These are phyloP conservation scores for Trichoderma lentiforme DNA, from an alignment of 2,329 filamentous ascomycete species.

Conservation along the genomic window DNA sequence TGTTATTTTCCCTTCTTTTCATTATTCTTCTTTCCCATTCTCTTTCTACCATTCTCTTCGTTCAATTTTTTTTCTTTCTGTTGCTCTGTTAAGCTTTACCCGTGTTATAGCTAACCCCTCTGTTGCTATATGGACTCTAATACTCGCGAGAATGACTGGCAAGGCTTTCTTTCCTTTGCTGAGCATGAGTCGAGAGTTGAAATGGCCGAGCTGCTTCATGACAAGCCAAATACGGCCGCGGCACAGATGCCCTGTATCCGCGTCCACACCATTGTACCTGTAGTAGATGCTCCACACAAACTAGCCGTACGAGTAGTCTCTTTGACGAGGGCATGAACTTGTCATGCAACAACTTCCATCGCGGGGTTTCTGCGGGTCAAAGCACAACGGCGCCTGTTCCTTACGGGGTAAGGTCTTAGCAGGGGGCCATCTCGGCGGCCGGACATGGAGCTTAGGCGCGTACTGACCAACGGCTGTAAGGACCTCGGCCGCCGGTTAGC, in stretches of 20 bases:
- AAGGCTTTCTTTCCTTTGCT: neutral
- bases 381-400: constrained; percentile 16
- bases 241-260: constrained; percentile 13
- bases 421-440: constrained; percentile 4
- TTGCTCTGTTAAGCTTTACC: neutral
- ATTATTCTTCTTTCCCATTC: neutral
- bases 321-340: neutral
- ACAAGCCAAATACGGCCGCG: constrained; percentile 8
- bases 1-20: neutral
- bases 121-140: neutral
- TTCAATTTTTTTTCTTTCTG: too few relatives aligned
- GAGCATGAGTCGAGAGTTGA: neutral
- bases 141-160: neutral
- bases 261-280: neutral
- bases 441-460: constrained; percentile 9
- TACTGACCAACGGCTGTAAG: constrained; percentile 29
- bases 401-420: constrained; percentile 10
- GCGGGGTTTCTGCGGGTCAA: constrained; percentile 15
- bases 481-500: constrained; percentile 30
- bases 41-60: neutral
- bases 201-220: neutral
- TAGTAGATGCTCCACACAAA: neutral
- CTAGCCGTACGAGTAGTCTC: neutral
- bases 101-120: neutral
- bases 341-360: constrained; percentile 12